Percentiles rank a stretch among this genome's conserved stretches.
phyloP scores from a whole-genome alignment of 2,329 filamentous ascomycete genomes.

The Graphilbum sp. region DNA sequence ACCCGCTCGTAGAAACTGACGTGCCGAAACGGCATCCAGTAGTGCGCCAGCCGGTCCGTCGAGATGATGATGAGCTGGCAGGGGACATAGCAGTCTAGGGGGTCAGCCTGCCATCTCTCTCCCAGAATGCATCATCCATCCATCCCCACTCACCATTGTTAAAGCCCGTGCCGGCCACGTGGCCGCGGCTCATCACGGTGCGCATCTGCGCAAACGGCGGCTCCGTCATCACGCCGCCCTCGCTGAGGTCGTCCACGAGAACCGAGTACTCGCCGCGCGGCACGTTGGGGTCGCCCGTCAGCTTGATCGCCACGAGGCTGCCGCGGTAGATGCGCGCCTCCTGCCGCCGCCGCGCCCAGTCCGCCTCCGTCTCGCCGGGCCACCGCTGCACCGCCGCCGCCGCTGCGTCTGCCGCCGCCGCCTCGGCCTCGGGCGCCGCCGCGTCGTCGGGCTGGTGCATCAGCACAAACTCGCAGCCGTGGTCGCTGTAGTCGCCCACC shows the following conservation, averaged over 20 bases:
- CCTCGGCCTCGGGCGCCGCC: not conserved
- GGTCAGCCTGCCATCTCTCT: not conserved
- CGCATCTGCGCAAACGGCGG: slow-evolving; percentile 56
- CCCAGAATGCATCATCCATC: too few species aligned
- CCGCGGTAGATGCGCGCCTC: slow-evolving; percentile 42
- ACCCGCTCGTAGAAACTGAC: slow-evolving; percentile 46
- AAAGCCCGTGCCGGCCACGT: slow-evolving; percentile 63
- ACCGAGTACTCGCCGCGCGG: slow-evolving; percentile 77
- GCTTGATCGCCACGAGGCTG: slow-evolving; percentile 66
- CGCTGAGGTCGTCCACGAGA: slow-evolving; percentile 60
- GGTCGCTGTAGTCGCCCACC: slow-evolving; percentile 77
- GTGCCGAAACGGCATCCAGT: slow-evolving; percentile 53
- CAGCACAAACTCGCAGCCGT: slow-evolving; percentile 79
- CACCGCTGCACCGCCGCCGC: slow-evolving; percentile 23
- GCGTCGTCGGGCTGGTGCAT: slow-evolving; percentile 50
- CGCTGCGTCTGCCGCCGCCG: slow-evolving; percentile 10
- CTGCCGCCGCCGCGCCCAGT: slow-evolving; percentile 27
- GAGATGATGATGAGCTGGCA: slow-evolving; percentile 67
- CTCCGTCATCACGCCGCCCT: slow-evolving; percentile 47
- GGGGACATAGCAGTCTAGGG: slow-evolving; percentile 53
- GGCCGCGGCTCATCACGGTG: slow-evolving; percentile 58
- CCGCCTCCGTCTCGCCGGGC: slow-evolving; percentile 25
- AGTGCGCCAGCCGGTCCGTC: slow-evolving; percentile 60
- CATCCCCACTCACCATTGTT: slow-evolving; percentile 51
- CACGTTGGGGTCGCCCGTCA: slow-evolving; percentile 84